Percentiles rank a stretch among this genome's conserved stretches.
These are phyloP conservation scores for Phytophthora podocarpi DNA, from an alignment of 352 stramenopile genomes.

Conservation along the genomic window DNA sequence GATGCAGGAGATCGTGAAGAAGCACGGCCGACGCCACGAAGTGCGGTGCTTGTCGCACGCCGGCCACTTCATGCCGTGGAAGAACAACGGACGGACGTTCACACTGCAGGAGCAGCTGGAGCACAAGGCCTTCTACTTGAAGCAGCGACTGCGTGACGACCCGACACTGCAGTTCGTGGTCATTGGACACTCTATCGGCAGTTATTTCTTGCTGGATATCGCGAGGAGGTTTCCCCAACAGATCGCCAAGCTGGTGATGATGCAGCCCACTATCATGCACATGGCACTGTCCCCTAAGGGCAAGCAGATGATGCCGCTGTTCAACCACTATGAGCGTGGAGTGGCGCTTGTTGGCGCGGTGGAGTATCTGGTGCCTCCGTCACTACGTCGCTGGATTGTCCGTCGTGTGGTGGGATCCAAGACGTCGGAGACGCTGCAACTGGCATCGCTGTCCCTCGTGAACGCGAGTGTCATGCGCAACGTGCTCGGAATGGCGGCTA, in stretches of 20 bases:
- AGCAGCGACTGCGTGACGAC: constrained; percentile 46
- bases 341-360: constrained; percentile 44
- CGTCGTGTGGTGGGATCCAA: constrained; percentile 38
- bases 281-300: constrained; percentile 58
- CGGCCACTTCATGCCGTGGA: constrained; percentile 71
- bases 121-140: constrained; percentile 60
- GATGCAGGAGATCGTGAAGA: constrained; percentile 56
- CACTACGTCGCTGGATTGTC: constrained; percentile 55
- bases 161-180: constrained; percentile 54
- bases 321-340: constrained; percentile 40
- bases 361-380: constrained; percentile 48
- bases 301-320: constrained; percentile 52
- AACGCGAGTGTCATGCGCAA: constrained; percentile 65
- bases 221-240: constrained; percentile 55
- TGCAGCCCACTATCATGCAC: constrained; percentile 75
- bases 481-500: constrained; percentile 64
- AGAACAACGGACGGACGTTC: constrained; percentile 57
- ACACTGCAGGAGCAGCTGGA: constrained; percentile 62
- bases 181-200: constrained; percentile 73
- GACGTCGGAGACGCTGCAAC: constrained; percentile 50
- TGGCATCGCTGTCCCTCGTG: constrained; percentile 58
- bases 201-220: constrained; percentile 60
- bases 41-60: constrained; percentile 65
- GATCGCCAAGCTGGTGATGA: constrained; percentile 64
- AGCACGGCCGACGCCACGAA: constrained; percentile 45